Evolutionary conservation across 805 yeast genomes (phyloP).

Genomic region (Wickerhamomyces xylosicus): DNA sequence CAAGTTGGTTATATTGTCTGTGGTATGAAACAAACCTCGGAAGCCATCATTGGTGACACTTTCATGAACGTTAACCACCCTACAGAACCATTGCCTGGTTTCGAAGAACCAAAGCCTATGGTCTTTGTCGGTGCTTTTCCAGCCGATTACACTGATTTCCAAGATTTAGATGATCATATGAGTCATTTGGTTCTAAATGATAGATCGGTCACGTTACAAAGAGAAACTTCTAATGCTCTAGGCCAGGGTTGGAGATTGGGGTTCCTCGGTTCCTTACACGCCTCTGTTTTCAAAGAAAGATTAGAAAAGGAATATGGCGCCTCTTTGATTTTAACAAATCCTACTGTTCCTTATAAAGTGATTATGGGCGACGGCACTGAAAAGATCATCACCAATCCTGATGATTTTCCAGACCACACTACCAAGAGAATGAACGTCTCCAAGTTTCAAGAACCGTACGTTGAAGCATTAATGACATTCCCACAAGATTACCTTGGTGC

Average conservation of each 20-base stretch:
- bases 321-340: conserved; percentile 82
- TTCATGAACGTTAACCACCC: conserved; percentile 49
- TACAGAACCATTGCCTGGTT: conserved; percentile 81
- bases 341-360: conserved; percentile 88
- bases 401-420: conserved; percentile 69
- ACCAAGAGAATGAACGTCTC: conserved; percentile 28
- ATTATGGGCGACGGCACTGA: conserved; percentile 57
- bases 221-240: conserved; percentile 86
- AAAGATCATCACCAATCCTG: conserved; percentile 74
- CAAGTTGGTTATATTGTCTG: conserved; percentile 94
- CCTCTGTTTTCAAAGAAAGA: conserved; percentile 88
- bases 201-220: conserved; percentile 78
- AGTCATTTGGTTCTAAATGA: conserved; percentile 85
- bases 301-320: conserved; percentile 92
- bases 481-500: conserved; percentile 85
- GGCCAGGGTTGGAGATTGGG: conserved; percentile 99
- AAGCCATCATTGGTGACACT: conserved; percentile 90
- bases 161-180: conserved; percentile 80
- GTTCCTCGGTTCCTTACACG: conserved; percentile 88
- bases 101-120: conserved; percentile 96
- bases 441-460: conserved; percentile 78
- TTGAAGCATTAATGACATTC: conserved; percentile 80
- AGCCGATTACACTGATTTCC: conserved; percentile 87
- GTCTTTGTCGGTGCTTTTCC: conserved; percentile 98
- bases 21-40: conserved; percentile 82